These are phyloP conservation scores for Arabidopsis suecica DNA, from an alignment of 345 rosid species.

Conservation along the genomic window DNA sequence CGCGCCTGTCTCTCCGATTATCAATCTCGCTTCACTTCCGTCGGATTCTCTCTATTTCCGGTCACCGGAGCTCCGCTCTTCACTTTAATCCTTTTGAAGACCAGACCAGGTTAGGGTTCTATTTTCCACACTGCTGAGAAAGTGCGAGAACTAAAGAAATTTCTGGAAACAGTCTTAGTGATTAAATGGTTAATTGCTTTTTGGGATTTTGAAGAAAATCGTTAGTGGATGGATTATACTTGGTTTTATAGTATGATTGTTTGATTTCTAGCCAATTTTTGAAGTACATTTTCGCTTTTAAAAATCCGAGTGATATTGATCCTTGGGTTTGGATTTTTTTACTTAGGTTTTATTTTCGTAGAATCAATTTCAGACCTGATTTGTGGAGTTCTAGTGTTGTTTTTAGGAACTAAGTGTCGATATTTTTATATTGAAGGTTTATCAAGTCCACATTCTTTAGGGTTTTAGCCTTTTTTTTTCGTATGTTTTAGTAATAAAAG, in stretches of 20 bases:
- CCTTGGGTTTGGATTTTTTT: neutral
- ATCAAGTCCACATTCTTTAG: slow-evolving; percentile 20
- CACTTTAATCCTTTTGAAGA: neutral
- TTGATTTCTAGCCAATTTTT: neutral
- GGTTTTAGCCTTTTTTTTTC: slow-evolving; percentile 18
- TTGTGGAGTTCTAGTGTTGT: neutral
- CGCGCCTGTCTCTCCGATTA: slow-evolving; percentile 35
- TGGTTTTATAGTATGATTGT: neutral
- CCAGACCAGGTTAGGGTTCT: slow-evolving; percentile 33
- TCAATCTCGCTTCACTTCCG: slow-evolving; percentile 5
- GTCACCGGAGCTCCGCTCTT: slow-evolving; percentile 8
- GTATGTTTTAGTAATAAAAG: neutral
- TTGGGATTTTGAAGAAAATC: neutral
- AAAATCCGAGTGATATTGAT: slow-evolving; percentile 3
- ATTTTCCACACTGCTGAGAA: slow-evolving; percentile 27
- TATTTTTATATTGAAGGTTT: neutral
- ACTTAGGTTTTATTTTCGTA: neutral
- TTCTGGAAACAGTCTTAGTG: slow-evolving; percentile 1
- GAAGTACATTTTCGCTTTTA: slow-evolving; percentile 4
- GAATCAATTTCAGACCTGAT: slow-evolving; percentile 24
- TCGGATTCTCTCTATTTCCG: slow-evolving; percentile 12
- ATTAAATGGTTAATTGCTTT: neutral
- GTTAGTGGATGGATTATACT: neutral
- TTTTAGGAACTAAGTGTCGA: neutral
- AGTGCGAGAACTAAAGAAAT: slow-evolving; percentile 4